Evolutionary conservation across 1,284 basidiomycete genomes (phyloP).

Genomic region (Irpex sp.): DNA sequence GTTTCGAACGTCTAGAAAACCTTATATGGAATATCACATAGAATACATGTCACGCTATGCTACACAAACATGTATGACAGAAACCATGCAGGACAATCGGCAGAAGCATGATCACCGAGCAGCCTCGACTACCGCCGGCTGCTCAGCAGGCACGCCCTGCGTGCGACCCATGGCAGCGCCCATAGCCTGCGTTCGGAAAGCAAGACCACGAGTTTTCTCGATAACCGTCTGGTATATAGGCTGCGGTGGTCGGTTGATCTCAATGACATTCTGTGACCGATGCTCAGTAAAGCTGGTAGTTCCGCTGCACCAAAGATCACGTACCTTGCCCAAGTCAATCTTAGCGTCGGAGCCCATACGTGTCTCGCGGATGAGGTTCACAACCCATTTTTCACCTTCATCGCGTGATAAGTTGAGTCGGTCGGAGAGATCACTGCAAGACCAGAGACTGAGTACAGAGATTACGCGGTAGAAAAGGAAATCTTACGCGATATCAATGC

Average conservation of each 20-base stretch:
- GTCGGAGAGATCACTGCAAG: constrained; percentile 79
- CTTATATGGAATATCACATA: not conserved
- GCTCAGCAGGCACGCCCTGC: constrained; percentile 2
- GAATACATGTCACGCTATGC: not conserved
- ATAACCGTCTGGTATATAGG: constrained; percentile 95
- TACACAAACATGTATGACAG: constrained; percentile 1
- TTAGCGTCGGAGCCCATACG: constrained; percentile 94
- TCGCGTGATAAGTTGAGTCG: constrained; percentile 89
- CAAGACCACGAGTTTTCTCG: constrained; percentile 91
- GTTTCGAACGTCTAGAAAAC: not conserved
- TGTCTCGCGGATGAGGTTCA: constrained; percentile 96
- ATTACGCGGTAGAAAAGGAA: too few species aligned
- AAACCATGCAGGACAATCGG: not conserved
- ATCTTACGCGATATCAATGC: constrained; percentile 89
- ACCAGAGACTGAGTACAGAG: too few species aligned
- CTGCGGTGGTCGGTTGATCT: constrained; percentile 87
- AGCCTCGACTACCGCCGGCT: not conserved
- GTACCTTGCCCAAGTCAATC: constrained; percentile 92
- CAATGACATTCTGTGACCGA: constrained; percentile 79
- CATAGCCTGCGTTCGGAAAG: constrained; percentile 88
- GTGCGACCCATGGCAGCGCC: constrained; percentile 76
- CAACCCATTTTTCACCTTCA: constrained; percentile 99
- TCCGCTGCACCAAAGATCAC: constrained; percentile 6
- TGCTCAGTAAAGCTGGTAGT: constrained; percentile 1
- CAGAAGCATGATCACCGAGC: not conserved